These are phyloP conservation scores for Paecilomyces sp. DNA, from an alignment of 2,329 filamentous ascomycete genomes.

Conservation along the genomic window DNA sequence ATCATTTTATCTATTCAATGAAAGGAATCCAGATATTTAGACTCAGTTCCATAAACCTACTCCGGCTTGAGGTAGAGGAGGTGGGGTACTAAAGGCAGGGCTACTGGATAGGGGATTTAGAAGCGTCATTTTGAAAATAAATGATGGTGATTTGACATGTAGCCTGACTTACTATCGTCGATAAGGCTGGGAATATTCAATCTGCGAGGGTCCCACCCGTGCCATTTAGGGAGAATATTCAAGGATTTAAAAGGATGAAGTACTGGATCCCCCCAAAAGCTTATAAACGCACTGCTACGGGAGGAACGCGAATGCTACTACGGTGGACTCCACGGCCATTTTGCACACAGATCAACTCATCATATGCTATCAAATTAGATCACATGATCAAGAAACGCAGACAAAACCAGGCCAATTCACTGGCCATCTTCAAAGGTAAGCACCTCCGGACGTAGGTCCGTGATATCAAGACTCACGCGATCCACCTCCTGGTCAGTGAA, in stretches of 20 bases:
- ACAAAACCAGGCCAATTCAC: background rate
- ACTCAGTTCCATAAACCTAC: too few relatives aligned
- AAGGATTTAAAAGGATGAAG: background rate
- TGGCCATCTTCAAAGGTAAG: background rate
- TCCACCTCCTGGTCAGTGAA: background rate
- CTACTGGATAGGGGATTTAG: slow-evolving; percentile 46
- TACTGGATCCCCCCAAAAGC: background rate
- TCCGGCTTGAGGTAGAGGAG: slow-evolving; percentile 32
- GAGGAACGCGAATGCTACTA: background rate
- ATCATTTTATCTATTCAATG: background rate
- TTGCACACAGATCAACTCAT: background rate
- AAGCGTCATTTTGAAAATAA: slow-evolving; percentile 39
- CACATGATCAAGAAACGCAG: background rate
- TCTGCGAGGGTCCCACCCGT: background rate
- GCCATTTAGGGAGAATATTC: background rate
- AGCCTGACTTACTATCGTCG: background rate
- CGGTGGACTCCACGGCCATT: background rate
- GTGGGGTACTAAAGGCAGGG: slow-evolving; percentile 41
- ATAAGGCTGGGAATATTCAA: too few relatives aligned
- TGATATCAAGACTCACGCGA: background rate
- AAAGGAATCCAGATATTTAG: too few relatives aligned
- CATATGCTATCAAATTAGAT: background rate
- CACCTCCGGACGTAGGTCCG: background rate
- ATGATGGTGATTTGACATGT: slow-evolving; percentile 16
- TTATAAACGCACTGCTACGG: background rate